A percentile compares a stretch with the other conserved stretches of the same genome.
Conservation (phyloP, 805 yeast species). For the Zygosaccharomyces bailii region DNA sequence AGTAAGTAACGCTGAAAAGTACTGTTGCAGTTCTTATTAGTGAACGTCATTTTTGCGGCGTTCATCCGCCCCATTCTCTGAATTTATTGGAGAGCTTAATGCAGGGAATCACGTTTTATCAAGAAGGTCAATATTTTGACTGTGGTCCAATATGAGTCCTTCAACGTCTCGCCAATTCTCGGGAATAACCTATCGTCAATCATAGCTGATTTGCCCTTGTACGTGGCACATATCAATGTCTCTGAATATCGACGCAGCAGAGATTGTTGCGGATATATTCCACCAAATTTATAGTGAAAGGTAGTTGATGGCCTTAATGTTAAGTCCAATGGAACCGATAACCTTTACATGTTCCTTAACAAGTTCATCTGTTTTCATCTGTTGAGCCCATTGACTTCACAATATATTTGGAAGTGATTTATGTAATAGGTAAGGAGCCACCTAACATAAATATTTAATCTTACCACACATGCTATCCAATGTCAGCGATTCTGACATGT, state of each 20-base stretch:
- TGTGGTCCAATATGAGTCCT: slow-evolving; percentile 35
- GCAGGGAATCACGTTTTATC: slow-evolving; percentile 26
- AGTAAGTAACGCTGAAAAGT: background rate
- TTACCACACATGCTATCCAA: slow-evolving; percentile 43
- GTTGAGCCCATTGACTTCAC: slow-evolving; percentile 23
- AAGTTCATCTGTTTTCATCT: slow-evolving; percentile 14
- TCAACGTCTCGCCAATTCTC: slow-evolving; percentile 6
- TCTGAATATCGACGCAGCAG: slow-evolving; percentile 23
- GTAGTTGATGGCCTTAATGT: slow-evolving; percentile 65
- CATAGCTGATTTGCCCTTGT: slow-evolving; percentile 22
- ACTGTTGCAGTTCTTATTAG: background rate
- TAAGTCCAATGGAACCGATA: slow-evolving; percentile 43
- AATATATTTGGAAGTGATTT: slow-evolving; percentile 39
- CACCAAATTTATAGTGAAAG: slow-evolving; percentile 49
- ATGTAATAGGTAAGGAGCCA: slow-evolving; percentile 65
- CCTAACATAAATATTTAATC: slow-evolving; percentile 44
- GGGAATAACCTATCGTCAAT: slow-evolving; percentile 18
- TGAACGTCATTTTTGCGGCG: slow-evolving; percentile 21
- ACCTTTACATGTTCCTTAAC: slow-evolving; percentile 26
- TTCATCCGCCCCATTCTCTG: slow-evolving; percentile 27
- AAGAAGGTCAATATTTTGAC: slow-evolving; percentile 32
- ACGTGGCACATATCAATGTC: slow-evolving; percentile 32
- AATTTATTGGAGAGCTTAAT: slow-evolving; percentile 40
- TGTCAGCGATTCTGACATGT: too few relatives aligned
- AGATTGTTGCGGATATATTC: slow-evolving; percentile 38